Evolutionary conservation across 176 grass and related monocot species (phyloP).

Genomic region (Secale cereale): DNA sequence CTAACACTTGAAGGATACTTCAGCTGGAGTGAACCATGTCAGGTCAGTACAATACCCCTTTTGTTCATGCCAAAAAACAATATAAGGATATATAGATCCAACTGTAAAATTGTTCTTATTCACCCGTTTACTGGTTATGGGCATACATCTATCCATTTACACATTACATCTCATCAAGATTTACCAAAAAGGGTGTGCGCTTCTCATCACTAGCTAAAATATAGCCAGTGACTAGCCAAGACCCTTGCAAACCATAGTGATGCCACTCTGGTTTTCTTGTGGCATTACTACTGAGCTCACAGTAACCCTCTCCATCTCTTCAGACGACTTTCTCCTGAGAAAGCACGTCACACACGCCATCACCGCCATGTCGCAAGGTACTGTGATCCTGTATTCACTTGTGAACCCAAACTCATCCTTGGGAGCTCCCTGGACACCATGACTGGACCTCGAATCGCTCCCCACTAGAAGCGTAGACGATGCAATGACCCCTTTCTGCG

Average conservation of each 20-base stretch:
- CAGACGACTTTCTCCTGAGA: conserved; percentile 41
- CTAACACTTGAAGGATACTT: too few species aligned
- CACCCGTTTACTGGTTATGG: conserved; percentile 6
- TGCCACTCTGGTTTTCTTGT: conserved; percentile 27
- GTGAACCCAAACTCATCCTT: conserved; percentile 56
- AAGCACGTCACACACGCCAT: conserved; percentile 61
- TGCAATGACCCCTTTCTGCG: conserved; percentile 39
- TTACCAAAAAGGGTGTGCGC: neutral
- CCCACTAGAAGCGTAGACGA: conserved; percentile 36
- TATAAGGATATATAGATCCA: neutral
- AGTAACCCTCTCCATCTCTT: conserved; percentile 52
- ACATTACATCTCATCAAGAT: conserved; percentile 7
- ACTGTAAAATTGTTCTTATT: neutral
- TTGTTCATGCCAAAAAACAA: neutral
- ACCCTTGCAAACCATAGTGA: conserved; percentile 3
- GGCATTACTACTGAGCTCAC: conserved; percentile 44
- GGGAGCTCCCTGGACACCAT: conserved; percentile 39
- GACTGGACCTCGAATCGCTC: conserved; percentile 50
- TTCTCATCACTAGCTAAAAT: conserved; percentile 35
- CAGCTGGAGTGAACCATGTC: neutral
- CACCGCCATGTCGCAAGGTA: conserved; percentile 51
- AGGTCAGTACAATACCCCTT: neutral
- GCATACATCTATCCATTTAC: conserved; percentile 26
- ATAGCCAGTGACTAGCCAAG: conserved; percentile 25
- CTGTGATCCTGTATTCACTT: conserved; percentile 41